Evolutionary conservation across 23 red algal genomes (phyloP), one percentile per base, ranked within the genome.

Genomic region (Agarophyton chilense): DNA sequence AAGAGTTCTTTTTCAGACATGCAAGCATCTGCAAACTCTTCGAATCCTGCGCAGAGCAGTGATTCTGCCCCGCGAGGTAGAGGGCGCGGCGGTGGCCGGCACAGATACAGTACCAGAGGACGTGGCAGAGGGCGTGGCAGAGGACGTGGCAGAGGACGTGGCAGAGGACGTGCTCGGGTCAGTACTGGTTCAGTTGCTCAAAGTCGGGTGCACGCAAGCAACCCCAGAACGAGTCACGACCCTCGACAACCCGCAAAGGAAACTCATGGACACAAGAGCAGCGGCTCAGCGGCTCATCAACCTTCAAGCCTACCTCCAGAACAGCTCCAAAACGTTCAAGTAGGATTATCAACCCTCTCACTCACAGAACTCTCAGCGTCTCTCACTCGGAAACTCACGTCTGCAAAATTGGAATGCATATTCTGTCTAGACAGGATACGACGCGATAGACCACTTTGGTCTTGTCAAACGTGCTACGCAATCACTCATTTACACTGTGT

Each of bases 401-500:
- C 50, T 1, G 92, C 72, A 40, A 70, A 53, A 47, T 26, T 88
- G n/a, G 94, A 96, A 64, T 96, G 94, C 54, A 73, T 84, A 22
- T 29, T 96, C 54, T 96, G 94, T 47, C 67, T 78, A 26, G 94
- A 96, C 21, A 73, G 84, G 47, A 80, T 96, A 24, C 72, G 85
- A 29, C 80, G 94, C 31, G 60, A 35, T 34, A 53, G 8, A 44
- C 66, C 79, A 17, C 28, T 87, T 41, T 96, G 94, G 94, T 72
- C 55, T 28, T 96, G 94, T 68, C 52, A 62, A 22, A 92, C 68
- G 4, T 96, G 94, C 57, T 87, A 60, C 66, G 47, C 72, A 16
- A 75, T 92, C 28, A 75, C 78, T 9, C 94, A 96, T 61, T 70
- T 96, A 52, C 64, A 74, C 24, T 96, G 94, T 61, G 81, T 77